Conservation (phyloP, 2,329 filamentous ascomycete species). For the Arthrobotrys conoides region DNA sequence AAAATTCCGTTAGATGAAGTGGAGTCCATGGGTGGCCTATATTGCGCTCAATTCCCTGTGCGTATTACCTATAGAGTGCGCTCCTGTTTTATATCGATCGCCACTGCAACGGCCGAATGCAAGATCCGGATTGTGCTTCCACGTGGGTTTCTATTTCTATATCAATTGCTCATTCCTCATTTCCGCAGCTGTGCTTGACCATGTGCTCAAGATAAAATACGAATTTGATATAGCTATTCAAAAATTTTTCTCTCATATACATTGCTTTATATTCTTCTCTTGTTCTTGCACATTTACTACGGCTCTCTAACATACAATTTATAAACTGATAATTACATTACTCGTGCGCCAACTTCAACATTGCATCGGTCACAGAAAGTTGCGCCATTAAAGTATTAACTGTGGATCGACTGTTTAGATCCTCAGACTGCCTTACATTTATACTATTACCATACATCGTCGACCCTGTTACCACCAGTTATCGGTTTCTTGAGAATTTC, state of each 20-base stretch:
- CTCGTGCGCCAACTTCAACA: background rate
- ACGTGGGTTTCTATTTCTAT: slow-evolving; percentile 57
- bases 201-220: slow-evolving; percentile 1
- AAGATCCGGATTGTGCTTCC: slow-evolving; percentile 36
- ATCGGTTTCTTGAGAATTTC: slow-evolving; percentile 9
- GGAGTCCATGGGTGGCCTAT: slow-evolving; percentile 37
- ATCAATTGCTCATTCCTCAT: slow-evolving; percentile 23
- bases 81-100: slow-evolving; percentile 45
- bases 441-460: background rate
- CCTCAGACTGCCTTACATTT: background rate
- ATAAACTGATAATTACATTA: too few species aligned
- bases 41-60: slow-evolving; percentile 13
- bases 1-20: slow-evolving; percentile 23
- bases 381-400: background rate
- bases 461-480: background rate
- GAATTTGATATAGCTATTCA: background rate
- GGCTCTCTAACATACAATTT: background rate
- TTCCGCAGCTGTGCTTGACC: slow-evolving; percentile 1
- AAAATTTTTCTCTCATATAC: background rate
- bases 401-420: background rate
- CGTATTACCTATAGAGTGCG: slow-evolving; percentile 14
- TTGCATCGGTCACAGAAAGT: background rate
- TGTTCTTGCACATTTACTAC: background rate
- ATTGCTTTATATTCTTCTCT: background rate
- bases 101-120: slow-evolving; percentile 39